Evolutionary conservation across 768 basidiomycete genomes (phyloP).

Genomic region (Coprinopsis marcescibilis): DNA sequence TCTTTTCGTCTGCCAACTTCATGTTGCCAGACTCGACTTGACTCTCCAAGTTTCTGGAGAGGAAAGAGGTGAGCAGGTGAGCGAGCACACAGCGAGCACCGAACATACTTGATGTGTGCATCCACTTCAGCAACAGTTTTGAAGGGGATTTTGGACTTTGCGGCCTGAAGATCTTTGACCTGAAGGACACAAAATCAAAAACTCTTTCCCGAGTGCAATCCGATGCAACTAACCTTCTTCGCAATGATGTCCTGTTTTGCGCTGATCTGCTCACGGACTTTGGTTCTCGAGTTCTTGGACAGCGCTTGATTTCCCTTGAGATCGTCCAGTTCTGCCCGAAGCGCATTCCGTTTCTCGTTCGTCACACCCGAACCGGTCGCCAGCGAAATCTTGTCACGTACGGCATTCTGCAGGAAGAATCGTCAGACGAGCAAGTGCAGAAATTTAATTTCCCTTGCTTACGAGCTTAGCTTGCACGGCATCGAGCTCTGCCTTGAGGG

Average conservation of each 20-base stretch:
- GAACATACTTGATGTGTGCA: conserved; percentile 70
- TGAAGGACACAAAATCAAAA: conserved; percentile 29
- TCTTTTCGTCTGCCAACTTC: conserved; percentile 94
- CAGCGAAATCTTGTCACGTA: conserved; percentile 71
- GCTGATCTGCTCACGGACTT: conserved; percentile 76
- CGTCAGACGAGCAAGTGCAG: conserved; percentile 6
- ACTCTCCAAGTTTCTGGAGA: conserved; percentile 68
- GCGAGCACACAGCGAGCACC: neutral
- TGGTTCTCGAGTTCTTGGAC: conserved; percentile 63
- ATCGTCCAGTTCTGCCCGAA: conserved; percentile 76
- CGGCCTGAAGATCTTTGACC: conserved; percentile 83
- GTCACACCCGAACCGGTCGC: conserved; percentile 46
- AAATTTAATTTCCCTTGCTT: conserved; percentile 29
- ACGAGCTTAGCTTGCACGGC: conserved; percentile 75
- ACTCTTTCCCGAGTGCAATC: too few species aligned
- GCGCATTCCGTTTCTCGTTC: conserved; percentile 64
- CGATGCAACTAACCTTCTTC: conserved; percentile 60
- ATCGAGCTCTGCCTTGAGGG: conserved; percentile 80
- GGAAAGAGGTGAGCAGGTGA: conserved; percentile 3
- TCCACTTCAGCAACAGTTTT: conserved; percentile 86
- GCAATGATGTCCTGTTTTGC: conserved; percentile 67
- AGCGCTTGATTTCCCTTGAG: conserved; percentile 76
- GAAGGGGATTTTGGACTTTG: conserved; percentile 71
- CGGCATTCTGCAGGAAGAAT: conserved; percentile 23
- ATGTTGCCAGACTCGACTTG: conserved; percentile 89